Base-by-base conservation (phyloP, 345 rosid genomes). In the Aethionema arabicum region DNA sequence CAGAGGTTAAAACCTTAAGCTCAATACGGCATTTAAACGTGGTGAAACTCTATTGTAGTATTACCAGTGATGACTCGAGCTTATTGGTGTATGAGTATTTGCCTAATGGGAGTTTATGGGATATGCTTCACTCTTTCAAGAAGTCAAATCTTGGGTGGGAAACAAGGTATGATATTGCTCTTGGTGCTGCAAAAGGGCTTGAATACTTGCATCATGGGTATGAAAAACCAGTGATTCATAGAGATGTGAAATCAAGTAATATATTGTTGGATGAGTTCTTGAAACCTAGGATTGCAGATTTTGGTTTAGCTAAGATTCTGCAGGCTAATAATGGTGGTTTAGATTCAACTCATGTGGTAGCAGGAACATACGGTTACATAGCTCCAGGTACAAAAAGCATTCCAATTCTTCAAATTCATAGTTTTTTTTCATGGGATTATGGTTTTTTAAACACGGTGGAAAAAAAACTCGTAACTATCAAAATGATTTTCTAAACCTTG, bases 31-130 rank as follows among this genome's bases (percentile, higher is more conserved):
- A 92, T 70, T 77, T 89, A 13, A 89, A 89, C 59, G 97, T 92
- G 53, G 98, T 92, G 74, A 92, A 92, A 76, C 85, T 92, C 29
- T 92, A 81, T 48, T 85, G 96, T 71, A 89, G 95, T 71, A 92
- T 92, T 32, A 87, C 96, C 0, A 87, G 95, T 37, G 96, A 92
- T 72, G 93, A 89, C 77, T 87, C 93, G 5, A 92, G 88, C 78
- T 76, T 92, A 68, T 57, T 92, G 48, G 98, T 92, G 14, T 93
- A 93, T 4, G 99, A 90, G 84, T 93, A 87, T 40, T 52, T 90
- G 78, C 93, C 88, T 16, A 93, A 93, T 16, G 97, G 99, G 6
- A 90, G 97, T 70, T 67, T 93, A 70, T 93, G 96, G 91, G 99
- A 93, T 58, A 77, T 78, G 35, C 80, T 93, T 45, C 99, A 93